Percentiles rank a stretch among this genome's conserved stretches.
These are phyloP conservation scores for Candida silvatica DNA, from an alignment of 805 yeast genomes.

Conservation along the genomic window DNA sequence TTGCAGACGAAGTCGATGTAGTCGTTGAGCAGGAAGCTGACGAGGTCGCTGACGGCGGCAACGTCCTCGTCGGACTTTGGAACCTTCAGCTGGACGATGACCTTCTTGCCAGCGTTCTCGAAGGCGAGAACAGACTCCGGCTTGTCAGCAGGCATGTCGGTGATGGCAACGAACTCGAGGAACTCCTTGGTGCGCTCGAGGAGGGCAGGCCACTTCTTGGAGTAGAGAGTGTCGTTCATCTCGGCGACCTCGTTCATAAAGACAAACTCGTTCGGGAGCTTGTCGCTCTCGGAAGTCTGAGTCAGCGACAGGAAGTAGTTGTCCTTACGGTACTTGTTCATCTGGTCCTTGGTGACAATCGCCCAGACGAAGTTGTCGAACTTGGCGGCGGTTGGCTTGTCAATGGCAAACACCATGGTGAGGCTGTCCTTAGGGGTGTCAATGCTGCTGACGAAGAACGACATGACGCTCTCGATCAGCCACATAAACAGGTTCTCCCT, in stretches of 20 bases:
- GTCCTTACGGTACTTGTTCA: conserved; percentile 68
- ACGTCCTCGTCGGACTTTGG: conserved; percentile 43
- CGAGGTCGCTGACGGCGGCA: conserved; percentile 44
- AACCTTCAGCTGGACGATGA: conserved; percentile 46
- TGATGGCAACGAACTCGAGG: conserved; percentile 64
- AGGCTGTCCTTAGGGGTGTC: conserved; percentile 52
- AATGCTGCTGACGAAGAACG: conserved; percentile 47
- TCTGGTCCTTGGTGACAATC: conserved; percentile 73
- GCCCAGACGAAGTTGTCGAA: conserved; percentile 74
- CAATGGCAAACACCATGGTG: conserved; percentile 51
- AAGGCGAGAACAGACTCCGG: conserved; percentile 56
- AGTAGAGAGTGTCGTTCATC: conserved; percentile 56
- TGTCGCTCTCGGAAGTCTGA: conserved; percentile 63
- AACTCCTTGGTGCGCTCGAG: conserved; percentile 29
- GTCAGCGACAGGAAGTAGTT: conserved; percentile 82
- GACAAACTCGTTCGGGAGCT: conserved; percentile 67
- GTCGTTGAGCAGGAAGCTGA: conserved; percentile 46
- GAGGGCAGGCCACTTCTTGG: conserved; percentile 40
- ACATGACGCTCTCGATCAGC: conserved; percentile 52
- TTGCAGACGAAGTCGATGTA: conserved; percentile 21
- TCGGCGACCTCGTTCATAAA: conserved; percentile 88
- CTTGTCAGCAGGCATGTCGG: conserved; percentile 73
- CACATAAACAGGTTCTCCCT: conserved; percentile 74
- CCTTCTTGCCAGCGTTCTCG: conserved; percentile 37
- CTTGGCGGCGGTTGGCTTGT: conserved; percentile 29